These are phyloP conservation scores for Yamadazyma dendronema DNA, from an alignment of 1,139 yeast genomes.

Conservation along the genomic window DNA sequence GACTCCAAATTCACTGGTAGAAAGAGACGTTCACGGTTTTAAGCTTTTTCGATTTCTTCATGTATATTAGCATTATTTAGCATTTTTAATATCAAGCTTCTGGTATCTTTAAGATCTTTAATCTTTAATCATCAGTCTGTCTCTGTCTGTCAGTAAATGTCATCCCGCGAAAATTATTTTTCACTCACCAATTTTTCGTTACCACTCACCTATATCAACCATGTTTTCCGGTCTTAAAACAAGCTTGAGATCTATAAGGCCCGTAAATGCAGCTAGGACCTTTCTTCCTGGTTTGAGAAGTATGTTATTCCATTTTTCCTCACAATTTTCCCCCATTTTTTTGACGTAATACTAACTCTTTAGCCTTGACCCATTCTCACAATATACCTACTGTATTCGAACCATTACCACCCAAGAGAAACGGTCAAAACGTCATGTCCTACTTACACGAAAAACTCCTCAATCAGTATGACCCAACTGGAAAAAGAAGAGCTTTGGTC, in stretches of 20 bases:
- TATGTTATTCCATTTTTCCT: constrained; percentile 3
- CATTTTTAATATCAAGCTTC: not conserved
- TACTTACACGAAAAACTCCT: constrained; percentile 51
- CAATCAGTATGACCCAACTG: constrained; percentile 66
- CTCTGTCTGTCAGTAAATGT: not conserved
- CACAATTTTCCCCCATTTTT: not conserved
- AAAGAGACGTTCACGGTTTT: constrained; percentile 85
- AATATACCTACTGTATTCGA: constrained; percentile 43
- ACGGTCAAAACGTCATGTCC: constrained; percentile 49
- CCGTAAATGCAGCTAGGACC: constrained; percentile 4
- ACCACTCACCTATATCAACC: too few species aligned
- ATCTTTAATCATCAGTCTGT: not conserved
- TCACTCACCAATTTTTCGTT: not conserved
- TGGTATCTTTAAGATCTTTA: not conserved
- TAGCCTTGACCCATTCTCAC: constrained; percentile 4
- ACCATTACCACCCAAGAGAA: constrained; percentile 51
- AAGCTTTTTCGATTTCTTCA: constrained; percentile 7
- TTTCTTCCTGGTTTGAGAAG: constrained; percentile 4
- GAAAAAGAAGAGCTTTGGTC: constrained; percentile 66
- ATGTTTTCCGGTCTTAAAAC: constrained; percentile 9
- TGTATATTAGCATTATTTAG: constrained; percentile 9
- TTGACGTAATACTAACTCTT: too few species aligned
- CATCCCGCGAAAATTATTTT: constrained; percentile 8
- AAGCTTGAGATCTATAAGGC: constrained; percentile 4
- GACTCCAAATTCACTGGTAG: constrained; percentile 95